Evolutionary conservation across 495 filamentous ascomycete species (phyloP).

Genomic region (Massariosphaeria phaeospora): DNA sequence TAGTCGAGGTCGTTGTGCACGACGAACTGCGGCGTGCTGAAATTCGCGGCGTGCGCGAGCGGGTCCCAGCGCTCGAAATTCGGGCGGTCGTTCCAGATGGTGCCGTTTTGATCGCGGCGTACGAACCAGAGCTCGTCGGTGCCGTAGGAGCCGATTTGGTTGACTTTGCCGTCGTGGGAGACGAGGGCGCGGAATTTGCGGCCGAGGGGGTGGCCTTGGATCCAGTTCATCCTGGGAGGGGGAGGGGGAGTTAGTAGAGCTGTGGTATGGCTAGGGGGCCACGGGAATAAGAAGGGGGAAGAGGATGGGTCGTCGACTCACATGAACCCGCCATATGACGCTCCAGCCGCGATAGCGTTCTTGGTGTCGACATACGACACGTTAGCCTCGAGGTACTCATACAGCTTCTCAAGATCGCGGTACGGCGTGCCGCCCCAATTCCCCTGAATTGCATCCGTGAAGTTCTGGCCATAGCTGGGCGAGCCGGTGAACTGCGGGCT

Average conservation of each 20-base stretch:
- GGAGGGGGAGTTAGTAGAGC: too few relatives aligned
- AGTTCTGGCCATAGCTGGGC: constrained; percentile 47
- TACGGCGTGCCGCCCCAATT: constrained; percentile 55
- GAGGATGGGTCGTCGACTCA: not conserved
- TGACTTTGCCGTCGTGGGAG: constrained; percentile 45
- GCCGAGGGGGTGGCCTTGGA: constrained; percentile 51
- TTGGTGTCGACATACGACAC: constrained; percentile 48
- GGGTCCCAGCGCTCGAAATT: constrained; percentile 48
- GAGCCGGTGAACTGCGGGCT: constrained; percentile 51
- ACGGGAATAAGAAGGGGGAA: not conserved
- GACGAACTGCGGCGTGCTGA: constrained; percentile 45
- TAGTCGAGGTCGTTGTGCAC: constrained; percentile 48
- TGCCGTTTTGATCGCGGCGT: constrained; percentile 44
- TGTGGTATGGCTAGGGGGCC: not conserved
- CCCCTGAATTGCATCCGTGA: constrained; percentile 46
- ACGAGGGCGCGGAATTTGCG: constrained; percentile 54
- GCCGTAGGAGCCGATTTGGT: constrained; percentile 42
- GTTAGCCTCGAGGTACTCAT: constrained; percentile 48
- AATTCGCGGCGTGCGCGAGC: constrained; percentile 36
- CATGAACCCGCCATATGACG: constrained; percentile 50
- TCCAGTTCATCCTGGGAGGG: constrained; percentile 50
- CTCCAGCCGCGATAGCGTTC: constrained; percentile 48
- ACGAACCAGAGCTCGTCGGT: constrained; percentile 49
- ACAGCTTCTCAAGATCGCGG: constrained; percentile 49
- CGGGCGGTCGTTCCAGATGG: constrained; percentile 46